Base-by-base conservation (phyloP, 345 rosid genomes). In the Theobroma cacao region DNA sequence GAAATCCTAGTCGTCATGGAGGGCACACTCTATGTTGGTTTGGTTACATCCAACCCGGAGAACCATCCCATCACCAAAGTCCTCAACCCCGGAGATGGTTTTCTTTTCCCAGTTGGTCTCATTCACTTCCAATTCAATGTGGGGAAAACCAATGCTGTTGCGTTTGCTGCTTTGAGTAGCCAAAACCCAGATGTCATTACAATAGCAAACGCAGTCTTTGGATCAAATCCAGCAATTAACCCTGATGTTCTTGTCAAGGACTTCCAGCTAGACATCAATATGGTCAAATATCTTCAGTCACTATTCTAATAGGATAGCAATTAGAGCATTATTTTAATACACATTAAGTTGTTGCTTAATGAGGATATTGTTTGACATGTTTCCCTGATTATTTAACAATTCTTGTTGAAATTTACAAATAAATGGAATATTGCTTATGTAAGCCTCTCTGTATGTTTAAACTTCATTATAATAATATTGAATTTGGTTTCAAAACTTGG, bases 51-150 rank as follows among this genome's bases (percentile, higher is more conserved):
- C 3, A 77, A 76, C 6, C 80, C 56, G 0, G 61, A 79, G 10
- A 75, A 76, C 24, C 65, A 28, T 34, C 79, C 81, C 60, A 8
- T 81, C 60, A 20, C 77, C 24, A 81, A 84, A 75, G 62, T 78
- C 5, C 28, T 84, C 17, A 13, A 78, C 47, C 70, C 24, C 0
- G 84, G 82, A 22, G 87, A 84, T 15, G 83, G 73, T 1, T 81
- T 84, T 40, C 83, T 79, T 15, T 81, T 84, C 58, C 87, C 81
- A 12, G 45, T 81, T 52, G 76, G 48, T 6, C 15, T 71, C 1
- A 18, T 71, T 18, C 75, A 71, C 60, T 48, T 71, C 40, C 41
- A 71, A 1, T 3, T 33, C 31, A 72, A 72, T n/a, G 14, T 33
- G 2, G 75, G 45, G 17, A 20, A 72, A 3, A 33, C 30, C 10